These are phyloP conservation scores for Ambrosia hybrid DNA, from an alignment of 140 eudicot genomes.

Conservation along the genomic window DNA sequence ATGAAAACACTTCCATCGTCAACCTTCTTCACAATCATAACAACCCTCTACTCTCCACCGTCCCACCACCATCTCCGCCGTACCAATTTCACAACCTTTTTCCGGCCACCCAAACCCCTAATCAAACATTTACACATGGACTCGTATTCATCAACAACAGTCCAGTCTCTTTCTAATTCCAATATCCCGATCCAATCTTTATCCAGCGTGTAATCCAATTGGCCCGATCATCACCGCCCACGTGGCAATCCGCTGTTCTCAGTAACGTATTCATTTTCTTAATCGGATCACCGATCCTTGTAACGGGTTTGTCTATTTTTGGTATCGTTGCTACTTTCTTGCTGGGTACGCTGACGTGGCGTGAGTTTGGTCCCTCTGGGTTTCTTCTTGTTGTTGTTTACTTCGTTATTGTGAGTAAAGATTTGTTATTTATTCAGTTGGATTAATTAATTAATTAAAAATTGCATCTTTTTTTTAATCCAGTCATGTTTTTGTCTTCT, in stretches of 20 bases:
- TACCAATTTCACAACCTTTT: slow-evolving; percentile 16
- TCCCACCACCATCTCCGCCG: not conserved
- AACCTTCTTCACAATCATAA: not conserved
- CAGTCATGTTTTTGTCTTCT: no score
- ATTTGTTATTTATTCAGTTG: no score
- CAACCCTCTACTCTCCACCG: slow-evolving; percentile 9
- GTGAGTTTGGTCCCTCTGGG: slow-evolving; percentile 82
- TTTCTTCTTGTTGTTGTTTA: slow-evolving; percentile 88
- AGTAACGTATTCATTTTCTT: slow-evolving; percentile 58
- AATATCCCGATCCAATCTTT: slow-evolving; percentile 37
- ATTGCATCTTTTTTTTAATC: no score
- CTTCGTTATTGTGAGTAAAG: slow-evolving; percentile 65
- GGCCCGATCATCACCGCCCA: slow-evolving; percentile 61
- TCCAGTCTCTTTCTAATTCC: slow-evolving; percentile 32
- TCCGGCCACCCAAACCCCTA: slow-evolving; percentile 9
- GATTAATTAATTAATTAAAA: no score
- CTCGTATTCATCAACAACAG: slow-evolving; percentile 10
- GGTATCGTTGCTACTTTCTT: slow-evolving; percentile 90
- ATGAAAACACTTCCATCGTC: not conserved
- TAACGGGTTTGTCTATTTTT: slow-evolving; percentile 61
- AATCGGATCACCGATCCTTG: slow-evolving; percentile 75
- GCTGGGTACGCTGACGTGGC: slow-evolving; percentile 96
- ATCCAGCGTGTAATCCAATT: slow-evolving; percentile 57
- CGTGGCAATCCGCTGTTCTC: slow-evolving; percentile 83
- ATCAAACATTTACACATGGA: slow-evolving; percentile 28